Percentiles rank a stretch among this genome's conserved stretches.
Conservation (phyloP, 257 asterid species). For the Lavandula angustifolia region DNA sequence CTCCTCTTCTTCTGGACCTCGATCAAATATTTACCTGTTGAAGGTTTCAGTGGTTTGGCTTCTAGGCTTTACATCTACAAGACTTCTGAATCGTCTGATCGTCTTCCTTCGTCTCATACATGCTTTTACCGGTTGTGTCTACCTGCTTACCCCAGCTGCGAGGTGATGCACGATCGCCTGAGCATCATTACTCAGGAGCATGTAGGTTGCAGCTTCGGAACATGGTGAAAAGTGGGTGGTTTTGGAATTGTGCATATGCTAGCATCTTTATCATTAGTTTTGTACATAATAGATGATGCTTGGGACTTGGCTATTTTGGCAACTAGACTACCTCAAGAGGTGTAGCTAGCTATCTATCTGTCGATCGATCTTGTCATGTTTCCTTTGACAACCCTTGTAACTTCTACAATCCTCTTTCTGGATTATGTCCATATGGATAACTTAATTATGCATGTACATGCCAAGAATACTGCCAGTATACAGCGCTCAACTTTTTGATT, state of each 20-base stretch:
- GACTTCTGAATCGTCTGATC: conserved; percentile 55
- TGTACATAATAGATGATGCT: conserved; percentile 48
- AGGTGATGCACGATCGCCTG: conserved; percentile 58
- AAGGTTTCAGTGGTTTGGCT: conserved; percentile 88
- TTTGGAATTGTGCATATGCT: conserved; percentile 49
- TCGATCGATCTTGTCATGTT: conserved; percentile 7
- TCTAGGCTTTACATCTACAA: conserved; percentile 74
- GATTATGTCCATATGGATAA: conserved; percentile 42
- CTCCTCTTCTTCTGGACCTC: conserved; percentile 99
- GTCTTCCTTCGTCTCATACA: conserved; percentile 88
- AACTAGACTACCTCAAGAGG: conserved; percentile 35
- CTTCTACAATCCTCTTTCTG: conserved; percentile 24
- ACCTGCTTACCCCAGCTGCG: conserved; percentile 64
- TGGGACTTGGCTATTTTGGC: conserved; percentile 28
- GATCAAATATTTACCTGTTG: conserved; percentile 74
- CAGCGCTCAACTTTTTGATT: too few relatives aligned
- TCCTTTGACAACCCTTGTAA: conserved; percentile 35
- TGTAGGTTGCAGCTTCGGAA: conserved; percentile 94
- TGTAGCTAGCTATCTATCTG: conserved; percentile 3
- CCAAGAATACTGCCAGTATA: conserved; percentile 18
- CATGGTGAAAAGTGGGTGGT: conserved; percentile 52
- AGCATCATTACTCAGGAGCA: conserved; percentile 78
- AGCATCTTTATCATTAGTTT: conserved; percentile 33
- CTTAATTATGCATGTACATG: conserved; percentile 23
- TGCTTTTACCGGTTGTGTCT: conserved; percentile 89